phyloP scores from a whole-genome alignment of 805 yeast species.

The Ogataea philodendri region DNA sequence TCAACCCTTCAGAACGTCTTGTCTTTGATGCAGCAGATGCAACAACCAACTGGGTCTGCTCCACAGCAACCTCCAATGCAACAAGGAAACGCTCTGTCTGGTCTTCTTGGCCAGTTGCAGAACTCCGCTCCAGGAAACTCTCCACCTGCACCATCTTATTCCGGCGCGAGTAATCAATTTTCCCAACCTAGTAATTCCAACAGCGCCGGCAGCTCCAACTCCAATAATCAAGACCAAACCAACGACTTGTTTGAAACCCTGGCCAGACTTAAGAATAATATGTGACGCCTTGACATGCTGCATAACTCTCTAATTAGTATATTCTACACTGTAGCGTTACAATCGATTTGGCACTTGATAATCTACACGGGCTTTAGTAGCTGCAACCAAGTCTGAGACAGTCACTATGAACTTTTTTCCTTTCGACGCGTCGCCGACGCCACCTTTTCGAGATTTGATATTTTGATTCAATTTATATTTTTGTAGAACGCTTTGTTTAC shows the following conservation, averaged over 20 bases:
- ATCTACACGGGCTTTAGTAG: too few relatives aligned
- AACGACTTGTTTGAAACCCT: slow-evolving; percentile 37
- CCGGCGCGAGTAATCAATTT: slow-evolving; percentile 14
- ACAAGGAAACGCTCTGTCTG: slow-evolving; percentile 21
- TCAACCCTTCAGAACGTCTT: slow-evolving; percentile 34
- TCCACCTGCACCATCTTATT: slow-evolving; percentile 20
- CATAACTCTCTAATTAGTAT: slow-evolving; percentile 1
- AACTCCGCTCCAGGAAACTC: slow-evolving; percentile 21
- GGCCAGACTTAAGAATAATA: slow-evolving; percentile 38
- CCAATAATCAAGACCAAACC: slow-evolving; percentile 29
- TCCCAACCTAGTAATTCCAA: slow-evolving; percentile 17
- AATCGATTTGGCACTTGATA: too few relatives aligned
- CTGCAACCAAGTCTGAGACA: too few relatives aligned
- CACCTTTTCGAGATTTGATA: slow-evolving; percentile 1
- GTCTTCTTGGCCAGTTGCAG: slow-evolving; percentile 25
- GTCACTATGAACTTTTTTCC: too few relatives aligned
- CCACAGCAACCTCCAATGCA: slow-evolving; percentile 19
- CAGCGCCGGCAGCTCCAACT: slow-evolving; percentile 8
- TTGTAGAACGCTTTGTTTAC: slow-evolving; percentile 17
- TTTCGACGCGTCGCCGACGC: too few relatives aligned
- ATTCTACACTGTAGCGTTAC: too few relatives aligned
- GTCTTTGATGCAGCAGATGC: slow-evolving; percentile 30
- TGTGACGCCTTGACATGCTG: slow-evolving; percentile 21
- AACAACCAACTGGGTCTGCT: slow-evolving; percentile 12
- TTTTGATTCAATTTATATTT: slow-evolving; percentile 4